phyloP scores from a whole-genome alignment of 1,284 basidiomycete genomes.

The Lentinula novae-zelandiae region DNA sequence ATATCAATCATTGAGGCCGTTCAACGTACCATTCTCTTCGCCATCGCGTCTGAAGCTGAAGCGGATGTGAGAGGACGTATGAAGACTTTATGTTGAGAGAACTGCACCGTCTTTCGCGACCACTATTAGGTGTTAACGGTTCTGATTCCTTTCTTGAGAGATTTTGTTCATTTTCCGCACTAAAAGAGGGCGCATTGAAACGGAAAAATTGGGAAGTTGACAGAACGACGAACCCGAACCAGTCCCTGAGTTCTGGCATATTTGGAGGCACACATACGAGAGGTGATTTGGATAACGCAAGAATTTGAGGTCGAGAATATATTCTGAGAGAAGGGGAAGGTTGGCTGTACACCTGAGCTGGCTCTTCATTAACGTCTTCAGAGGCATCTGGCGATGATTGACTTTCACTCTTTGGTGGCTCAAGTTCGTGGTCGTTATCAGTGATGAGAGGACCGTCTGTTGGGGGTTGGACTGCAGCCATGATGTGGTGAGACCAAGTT shows the following conservation, averaged over 20 bases:
- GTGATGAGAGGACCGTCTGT: not conserved
- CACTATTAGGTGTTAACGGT: slow-evolving; percentile 41
- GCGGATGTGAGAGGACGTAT: slow-evolving; percentile 14
- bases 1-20: slow-evolving; percentile 1
- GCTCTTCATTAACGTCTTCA: slow-evolving; percentile 29
- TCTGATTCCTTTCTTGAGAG: slow-evolving; percentile 67
- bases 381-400: slow-evolving; percentile 25
- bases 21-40: slow-evolving; percentile 62
- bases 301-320: slow-evolving; percentile 65
- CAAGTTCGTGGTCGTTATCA: not conserved
- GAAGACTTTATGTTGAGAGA: not conserved
- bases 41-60: slow-evolving; percentile 68
- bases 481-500: slow-evolving; percentile 11
- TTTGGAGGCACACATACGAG: slow-evolving; percentile 65
- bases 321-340: slow-evolving; percentile 41
- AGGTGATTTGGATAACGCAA: slow-evolving; percentile 72
- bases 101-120: slow-evolving; percentile 60
- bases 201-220: slow-evolving; percentile 6
- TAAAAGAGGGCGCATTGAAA: slow-evolving; percentile 22
- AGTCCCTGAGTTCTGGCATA: slow-evolving; percentile 80
- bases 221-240: slow-evolving; percentile 72
- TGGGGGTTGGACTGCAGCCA: slow-evolving; percentile 6
- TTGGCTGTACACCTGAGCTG: slow-evolving; percentile 28
- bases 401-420: not conserved
- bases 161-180: slow-evolving; percentile 58